A percentile compares a stretch with the other conserved stretches of the same genome.
phyloP scores from a whole-genome alignment of 805 yeast genomes.

The Schwanniomyces vanrijiae region DNA sequence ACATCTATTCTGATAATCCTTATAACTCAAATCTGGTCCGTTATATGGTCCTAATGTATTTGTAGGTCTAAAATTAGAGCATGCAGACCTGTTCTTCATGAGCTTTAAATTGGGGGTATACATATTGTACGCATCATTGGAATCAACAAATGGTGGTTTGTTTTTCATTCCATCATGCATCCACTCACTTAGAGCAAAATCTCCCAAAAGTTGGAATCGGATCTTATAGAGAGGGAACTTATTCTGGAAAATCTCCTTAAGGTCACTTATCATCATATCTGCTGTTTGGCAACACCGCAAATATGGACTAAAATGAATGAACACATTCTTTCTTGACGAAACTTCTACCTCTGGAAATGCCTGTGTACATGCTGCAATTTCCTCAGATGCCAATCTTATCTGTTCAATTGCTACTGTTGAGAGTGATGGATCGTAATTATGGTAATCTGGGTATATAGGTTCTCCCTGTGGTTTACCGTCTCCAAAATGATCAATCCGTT shows the following conservation, averaged over 20 bases:
- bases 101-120: conserved; percentile 42
- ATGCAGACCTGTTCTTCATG: conserved; percentile 29
- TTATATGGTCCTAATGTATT: conserved; percentile 42
- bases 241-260: conserved; percentile 21
- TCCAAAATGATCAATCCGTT: conserved; percentile 38
- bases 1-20: conserved; percentile 39
- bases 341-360: conserved; percentile 17
- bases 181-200: conserved; percentile 48
- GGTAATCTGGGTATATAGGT: conserved; percentile 27
- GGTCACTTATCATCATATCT: conserved; percentile 32
- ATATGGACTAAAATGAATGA: conserved; percentile 43
- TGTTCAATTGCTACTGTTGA: conserved; percentile 27
- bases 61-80: conserved; percentile 44
- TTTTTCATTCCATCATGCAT: conserved; percentile 43
- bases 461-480: conserved; percentile 21
- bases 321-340: conserved; percentile 28
- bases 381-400: conserved; percentile 26
- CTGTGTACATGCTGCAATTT: conserved; percentile 21
- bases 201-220: conserved; percentile 40
- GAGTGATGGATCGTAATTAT: conserved; percentile 39
- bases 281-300: conserved; percentile 46
- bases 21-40: conserved; percentile 39
- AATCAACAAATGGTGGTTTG: conserved; percentile 42
- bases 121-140: conserved; percentile 46
- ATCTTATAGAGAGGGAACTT: conserved; percentile 29